A percentile compares a stretch with the other conserved stretches of the same genome.
These are phyloP conservation scores for Cyclocybe cylindracea DNA, from an alignment of 768 basidiomycete genomes.

Conservation along the genomic window DNA sequence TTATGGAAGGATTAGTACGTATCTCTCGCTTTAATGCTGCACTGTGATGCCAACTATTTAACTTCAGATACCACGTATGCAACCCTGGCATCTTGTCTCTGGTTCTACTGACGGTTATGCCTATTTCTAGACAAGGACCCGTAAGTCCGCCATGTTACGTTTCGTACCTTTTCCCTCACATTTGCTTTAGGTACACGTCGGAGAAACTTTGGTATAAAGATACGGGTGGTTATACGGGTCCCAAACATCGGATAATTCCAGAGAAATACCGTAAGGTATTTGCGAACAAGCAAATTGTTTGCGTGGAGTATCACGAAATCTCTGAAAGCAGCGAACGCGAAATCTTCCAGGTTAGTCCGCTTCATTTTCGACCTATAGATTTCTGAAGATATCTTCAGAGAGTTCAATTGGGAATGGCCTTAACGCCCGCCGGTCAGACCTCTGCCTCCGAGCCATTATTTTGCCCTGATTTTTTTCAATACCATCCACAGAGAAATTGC, in stretches of 20 bases:
- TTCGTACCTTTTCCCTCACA: not conserved
- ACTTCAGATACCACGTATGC: slow-evolving; percentile 52
- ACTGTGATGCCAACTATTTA: not conserved
- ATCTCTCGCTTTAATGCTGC: not conserved
- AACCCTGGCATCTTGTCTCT: not conserved
- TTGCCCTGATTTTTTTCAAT: not conserved
- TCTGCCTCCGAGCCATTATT: not conserved
- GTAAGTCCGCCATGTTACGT: slow-evolving; percentile 32
- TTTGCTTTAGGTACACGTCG: slow-evolving; percentile 27
- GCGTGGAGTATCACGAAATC: slow-evolving; percentile 74
- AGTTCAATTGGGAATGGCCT: slow-evolving; percentile 77
- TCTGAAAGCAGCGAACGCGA: slow-evolving; percentile 60
- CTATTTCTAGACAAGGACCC: slow-evolving; percentile 45
- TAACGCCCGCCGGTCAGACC: slow-evolving; percentile 63
- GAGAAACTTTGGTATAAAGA: slow-evolving; percentile 58
- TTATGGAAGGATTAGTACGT: slow-evolving; percentile 69
- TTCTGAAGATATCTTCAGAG: slow-evolving; percentile 40
- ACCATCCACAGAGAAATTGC: slow-evolving; percentile 55
- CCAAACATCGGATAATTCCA: slow-evolving; percentile 41
- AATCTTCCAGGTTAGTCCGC: slow-evolving; percentile 64
- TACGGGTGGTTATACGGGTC: slow-evolving; percentile 7
- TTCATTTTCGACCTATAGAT: not conserved
- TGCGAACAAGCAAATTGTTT: slow-evolving; percentile 75
- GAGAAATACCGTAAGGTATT: slow-evolving; percentile 60
- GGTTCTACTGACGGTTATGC: not conserved